Percentiles rank a stretch among this genome's conserved stretches.
Conservation (phyloP, 768 basidiomycete species). For the Lentinula detonsa region DNA sequence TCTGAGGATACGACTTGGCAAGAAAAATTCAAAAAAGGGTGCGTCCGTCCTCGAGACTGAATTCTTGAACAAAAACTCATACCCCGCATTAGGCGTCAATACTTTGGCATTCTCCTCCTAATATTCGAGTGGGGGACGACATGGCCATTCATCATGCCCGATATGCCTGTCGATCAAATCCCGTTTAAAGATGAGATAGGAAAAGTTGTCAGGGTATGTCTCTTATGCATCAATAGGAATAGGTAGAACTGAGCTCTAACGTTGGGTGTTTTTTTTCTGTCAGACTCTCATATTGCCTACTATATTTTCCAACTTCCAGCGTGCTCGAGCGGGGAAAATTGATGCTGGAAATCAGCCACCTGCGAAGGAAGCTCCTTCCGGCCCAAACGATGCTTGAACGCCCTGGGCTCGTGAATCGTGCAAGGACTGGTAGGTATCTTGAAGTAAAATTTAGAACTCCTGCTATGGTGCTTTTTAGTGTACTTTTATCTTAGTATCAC, state of each 20-base stretch:
- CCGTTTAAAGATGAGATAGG: slow-evolving; percentile 19
- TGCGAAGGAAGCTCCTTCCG: slow-evolving; percentile 2
- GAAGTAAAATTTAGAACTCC: too few relatives aligned
- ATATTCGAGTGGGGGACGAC: slow-evolving; percentile 24
- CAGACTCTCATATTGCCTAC: slow-evolving; percentile 8
- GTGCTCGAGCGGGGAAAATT: background rate
- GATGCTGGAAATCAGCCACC: slow-evolving; percentile 4
- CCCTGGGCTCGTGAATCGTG: too few relatives aligned
- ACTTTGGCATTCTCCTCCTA: slow-evolving; percentile 16
- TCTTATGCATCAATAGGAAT: background rate
- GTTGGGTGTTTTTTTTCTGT: background rate
- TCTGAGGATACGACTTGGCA: slow-evolving; percentile 13
- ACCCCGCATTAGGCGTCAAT: slow-evolving; percentile 10
- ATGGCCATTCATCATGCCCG: slow-evolving; percentile 21
- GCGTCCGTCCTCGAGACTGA: background rate
- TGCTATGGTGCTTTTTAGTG: too few relatives aligned
- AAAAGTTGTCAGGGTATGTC: slow-evolving; percentile 11
- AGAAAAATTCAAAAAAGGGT: slow-evolving; percentile 14
- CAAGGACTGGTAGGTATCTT: too few relatives aligned
- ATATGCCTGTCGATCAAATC: slow-evolving; percentile 15
- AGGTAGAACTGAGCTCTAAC: background rate
- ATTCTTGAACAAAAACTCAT: background rate
- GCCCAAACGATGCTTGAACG: background rate
- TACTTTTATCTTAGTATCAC: too few relatives aligned
- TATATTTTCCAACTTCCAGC: slow-evolving; percentile 7